Evolutionary conservation across 2,329 filamentous ascomycete species (phyloP).

Genomic region (Nothophaeocryptopus gaeumannii): DNA sequence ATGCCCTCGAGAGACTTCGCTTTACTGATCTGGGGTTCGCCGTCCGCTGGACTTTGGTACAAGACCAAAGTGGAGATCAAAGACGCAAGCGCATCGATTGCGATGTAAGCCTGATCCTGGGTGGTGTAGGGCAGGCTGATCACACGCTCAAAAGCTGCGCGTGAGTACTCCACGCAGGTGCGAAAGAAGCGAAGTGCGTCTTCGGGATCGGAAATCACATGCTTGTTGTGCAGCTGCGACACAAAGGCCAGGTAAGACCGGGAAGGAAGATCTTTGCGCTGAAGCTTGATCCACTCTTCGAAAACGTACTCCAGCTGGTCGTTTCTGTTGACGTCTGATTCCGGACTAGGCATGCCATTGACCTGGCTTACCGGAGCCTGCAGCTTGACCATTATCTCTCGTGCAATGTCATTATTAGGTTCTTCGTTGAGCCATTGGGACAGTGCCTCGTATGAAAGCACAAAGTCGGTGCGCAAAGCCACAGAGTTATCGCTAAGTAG

Average conservation of each 20-base stretch:
- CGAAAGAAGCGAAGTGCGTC: conserved; percentile 78
- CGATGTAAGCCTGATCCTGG: conserved; percentile 58
- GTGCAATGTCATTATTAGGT: conserved; percentile 61
- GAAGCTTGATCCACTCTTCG: conserved; percentile 87
- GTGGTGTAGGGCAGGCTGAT: conserved; percentile 59
- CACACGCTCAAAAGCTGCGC: conserved; percentile 73
- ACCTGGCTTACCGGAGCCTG: conserved; percentile 57
- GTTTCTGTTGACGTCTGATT: conserved; percentile 58
- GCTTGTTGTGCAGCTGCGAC: conserved; percentile 73
- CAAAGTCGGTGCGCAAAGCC: conserved; percentile 80
- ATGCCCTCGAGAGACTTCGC: conserved; percentile 73
- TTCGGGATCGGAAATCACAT: conserved; percentile 70
- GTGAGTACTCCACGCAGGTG: conserved; percentile 73
- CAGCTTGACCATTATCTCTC: conserved; percentile 67
- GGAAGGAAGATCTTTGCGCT: conserved; percentile 72
- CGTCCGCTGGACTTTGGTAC: conserved; percentile 63
- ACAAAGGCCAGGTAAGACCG: conserved; percentile 74
- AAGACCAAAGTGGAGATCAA: conserved; percentile 73
- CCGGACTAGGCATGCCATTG: conserved; percentile 56
- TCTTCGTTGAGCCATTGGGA: conserved; percentile 79
- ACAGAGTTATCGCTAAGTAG: conserved; percentile 74
- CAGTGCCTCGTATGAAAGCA: conserved; percentile 74
- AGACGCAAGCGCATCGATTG: conserved; percentile 78
- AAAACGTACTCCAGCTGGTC: conserved; percentile 94
- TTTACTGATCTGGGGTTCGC: conserved; percentile 60